Evolutionary conservation across 345 rosid species (phyloP).

Genomic region (Streptanthus diversifolius): DNA sequence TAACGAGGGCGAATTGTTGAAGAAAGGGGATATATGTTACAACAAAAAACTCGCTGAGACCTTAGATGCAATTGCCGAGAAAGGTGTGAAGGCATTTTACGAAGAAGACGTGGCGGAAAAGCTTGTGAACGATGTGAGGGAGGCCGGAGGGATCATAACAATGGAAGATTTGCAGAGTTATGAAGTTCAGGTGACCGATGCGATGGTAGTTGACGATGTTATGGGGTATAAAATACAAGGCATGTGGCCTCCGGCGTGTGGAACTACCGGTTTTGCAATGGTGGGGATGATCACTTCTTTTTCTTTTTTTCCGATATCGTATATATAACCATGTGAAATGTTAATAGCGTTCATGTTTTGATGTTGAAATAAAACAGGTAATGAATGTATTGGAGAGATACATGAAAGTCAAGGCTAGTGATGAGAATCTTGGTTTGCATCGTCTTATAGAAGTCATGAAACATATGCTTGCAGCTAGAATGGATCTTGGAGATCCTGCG

Average conservation of each 20-base stretch:
- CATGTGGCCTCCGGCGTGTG: constrained; percentile 88
- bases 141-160: constrained; percentile 72
- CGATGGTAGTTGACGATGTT: constrained; percentile 41
- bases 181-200: constrained; percentile 55
- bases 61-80: constrained; percentile 58
- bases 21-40: constrained; percentile 57
- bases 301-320: too few relatives aligned
- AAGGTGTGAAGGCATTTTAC: constrained; percentile 62
- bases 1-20: constrained; percentile 51
- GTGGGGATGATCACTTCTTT: constrained; percentile 31
- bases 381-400: constrained; percentile 64
- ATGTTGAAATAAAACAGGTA: constrained; percentile 40
- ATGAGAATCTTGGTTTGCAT: constrained; percentile 51
- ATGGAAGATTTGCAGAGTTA: constrained; percentile 74
- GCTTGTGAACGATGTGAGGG: constrained; percentile 54
- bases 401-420: constrained; percentile 44
- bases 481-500: constrained; percentile 78
- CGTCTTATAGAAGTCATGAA: constrained; percentile 76
- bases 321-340: neutral
- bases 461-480: constrained; percentile 78
- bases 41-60: constrained; percentile 54
- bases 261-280: constrained; percentile 72
- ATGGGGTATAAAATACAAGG: constrained; percentile 65
- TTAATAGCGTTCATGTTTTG: constrained; percentile 16
- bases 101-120: constrained; percentile 62